Conservation (phyloP, 129 eudicot genomes). For the Ambrosia artemisiifolia region DNA sequence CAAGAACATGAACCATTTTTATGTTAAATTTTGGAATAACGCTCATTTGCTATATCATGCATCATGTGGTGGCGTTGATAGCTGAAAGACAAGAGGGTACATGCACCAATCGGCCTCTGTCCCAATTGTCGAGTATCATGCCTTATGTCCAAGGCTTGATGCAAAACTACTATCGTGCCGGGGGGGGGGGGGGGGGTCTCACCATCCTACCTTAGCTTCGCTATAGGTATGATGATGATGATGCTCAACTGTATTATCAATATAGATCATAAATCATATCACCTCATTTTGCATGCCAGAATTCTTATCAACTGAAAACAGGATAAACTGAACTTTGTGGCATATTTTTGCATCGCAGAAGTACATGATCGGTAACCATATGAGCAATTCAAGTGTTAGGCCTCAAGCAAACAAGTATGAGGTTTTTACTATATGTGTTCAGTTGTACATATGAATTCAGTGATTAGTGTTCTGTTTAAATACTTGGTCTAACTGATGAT, state of each 20-base stretch:
- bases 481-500: slow-evolving; percentile 6
- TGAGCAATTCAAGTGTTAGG: slow-evolving; percentile 38
- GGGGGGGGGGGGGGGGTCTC: no score
- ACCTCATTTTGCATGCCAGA: background rate
- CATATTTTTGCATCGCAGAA: slow-evolving; percentile 48
- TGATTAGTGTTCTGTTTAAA: background rate
- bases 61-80: no score
- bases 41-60: no score
- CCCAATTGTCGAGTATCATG: no score
- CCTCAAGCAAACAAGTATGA: slow-evolving; percentile 70
- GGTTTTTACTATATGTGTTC: background rate
- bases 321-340: slow-evolving; percentile 12
- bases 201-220: no score
- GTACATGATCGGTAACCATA: slow-evolving; percentile 78
- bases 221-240: no score
- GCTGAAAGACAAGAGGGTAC: no score
- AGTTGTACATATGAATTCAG: background rate
- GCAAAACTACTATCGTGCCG: no score
- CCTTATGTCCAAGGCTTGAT: no score
- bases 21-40: no score
- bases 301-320: background rate
- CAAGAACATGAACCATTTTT: slow-evolving; percentile 19
- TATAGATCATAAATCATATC: background rate
- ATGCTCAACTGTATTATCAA: background rate
- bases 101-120: no score